phyloP scores from a whole-genome alignment of 345 rosid species.

The Trapa incisa region DNA sequence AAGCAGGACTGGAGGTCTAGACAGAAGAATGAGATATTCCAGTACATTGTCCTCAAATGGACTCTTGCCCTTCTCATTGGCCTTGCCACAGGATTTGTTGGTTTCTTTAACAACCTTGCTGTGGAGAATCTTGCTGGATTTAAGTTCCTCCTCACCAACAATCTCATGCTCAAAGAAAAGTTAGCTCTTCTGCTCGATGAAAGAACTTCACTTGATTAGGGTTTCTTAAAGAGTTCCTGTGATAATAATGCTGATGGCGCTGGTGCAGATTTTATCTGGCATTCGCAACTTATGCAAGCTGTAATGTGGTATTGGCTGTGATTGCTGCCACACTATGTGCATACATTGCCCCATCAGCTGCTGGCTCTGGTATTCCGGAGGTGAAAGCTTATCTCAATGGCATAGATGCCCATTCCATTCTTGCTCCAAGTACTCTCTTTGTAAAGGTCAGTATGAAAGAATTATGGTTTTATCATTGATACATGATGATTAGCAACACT shows the following conservation, averaged over 20 bases:
- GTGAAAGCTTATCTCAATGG: slow-evolving; percentile 96
- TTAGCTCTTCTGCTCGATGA: slow-evolving; percentile 8
- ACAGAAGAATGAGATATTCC: slow-evolving; percentile 59
- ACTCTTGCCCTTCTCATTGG: slow-evolving; percentile 77
- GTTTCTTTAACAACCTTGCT: slow-evolving; percentile 55
- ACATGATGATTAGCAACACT: too few relatives aligned
- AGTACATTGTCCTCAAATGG: slow-evolving; percentile 74
- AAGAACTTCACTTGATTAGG: not conserved
- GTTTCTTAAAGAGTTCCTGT: slow-evolving; percentile 8
- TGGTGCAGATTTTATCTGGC: slow-evolving; percentile 59
- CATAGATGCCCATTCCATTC: slow-evolving; percentile 75
- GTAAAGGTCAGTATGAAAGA: slow-evolving; percentile 46
- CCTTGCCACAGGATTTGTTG: slow-evolving; percentile 54
- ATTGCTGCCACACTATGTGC: slow-evolving; percentile 69
- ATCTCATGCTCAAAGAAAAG: slow-evolving; percentile 67
- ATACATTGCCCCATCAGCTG: slow-evolving; percentile 76
- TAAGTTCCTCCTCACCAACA: slow-evolving; percentile 55
- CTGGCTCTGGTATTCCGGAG: slow-evolving; percentile 96
- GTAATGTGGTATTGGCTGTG: slow-evolving; percentile 55
- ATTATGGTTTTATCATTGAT: not conserved
- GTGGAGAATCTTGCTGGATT: slow-evolving; percentile 82
- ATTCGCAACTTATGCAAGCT: slow-evolving; percentile 46
- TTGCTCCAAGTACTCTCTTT: slow-evolving; percentile 79
- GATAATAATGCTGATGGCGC: slow-evolving; percentile 6
- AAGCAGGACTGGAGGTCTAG: slow-evolving; percentile 92